Evolutionary conservation across 257 asterid species (phyloP), one percentile per base, ranked within the genome.

Genomic region (Solanum piurae): DNA sequence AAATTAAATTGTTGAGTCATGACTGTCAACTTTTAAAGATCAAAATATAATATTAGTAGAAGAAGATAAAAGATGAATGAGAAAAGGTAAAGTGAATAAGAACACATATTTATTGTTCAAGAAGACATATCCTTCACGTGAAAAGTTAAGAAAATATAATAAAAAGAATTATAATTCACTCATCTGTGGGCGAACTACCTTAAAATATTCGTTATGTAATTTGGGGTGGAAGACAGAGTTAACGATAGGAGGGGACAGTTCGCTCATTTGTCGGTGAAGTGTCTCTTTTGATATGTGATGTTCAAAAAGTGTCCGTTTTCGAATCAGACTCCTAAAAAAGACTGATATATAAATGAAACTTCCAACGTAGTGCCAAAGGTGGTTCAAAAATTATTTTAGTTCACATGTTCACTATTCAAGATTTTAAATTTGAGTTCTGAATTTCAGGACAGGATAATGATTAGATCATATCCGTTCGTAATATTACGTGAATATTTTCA

Each of bases 281-380:
- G 64, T 20, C 25, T 10, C 10, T 55, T 55, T 20, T 52, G 23
- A 0, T 55, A 55, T 18, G 64, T 20, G 10, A 0, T 55, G n/a
- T 0, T 18, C n/a, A 55, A 18, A 55, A 55, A 18, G 0, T 55
- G n/a, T 6, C 64, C 0, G n/a, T 18, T 55, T 55, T 55, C 2
- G 1, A 1, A 2, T 0, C 4, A 0, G 10, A 55, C 64, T 55
- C n/a, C 64, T 7, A 2, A 55, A 20, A 20, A 2, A 55, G 64
- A 55, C 0, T 11, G n/a, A 55, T 55, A 6, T 55, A 55, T 55
- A 18, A 55, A 16, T 55, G 64, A 25, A 66, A 66, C 73, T 12
- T 25, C 73, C 4, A 11, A 29, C 1, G 8, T 69, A 69, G 12
- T 7, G 0, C 6, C n/a, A 71, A 31, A 31, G 42, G 77, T 1